Conservation (phyloP, 2,329 filamentous ascomycete genomes). For the Fusarium sp. region DNA sequence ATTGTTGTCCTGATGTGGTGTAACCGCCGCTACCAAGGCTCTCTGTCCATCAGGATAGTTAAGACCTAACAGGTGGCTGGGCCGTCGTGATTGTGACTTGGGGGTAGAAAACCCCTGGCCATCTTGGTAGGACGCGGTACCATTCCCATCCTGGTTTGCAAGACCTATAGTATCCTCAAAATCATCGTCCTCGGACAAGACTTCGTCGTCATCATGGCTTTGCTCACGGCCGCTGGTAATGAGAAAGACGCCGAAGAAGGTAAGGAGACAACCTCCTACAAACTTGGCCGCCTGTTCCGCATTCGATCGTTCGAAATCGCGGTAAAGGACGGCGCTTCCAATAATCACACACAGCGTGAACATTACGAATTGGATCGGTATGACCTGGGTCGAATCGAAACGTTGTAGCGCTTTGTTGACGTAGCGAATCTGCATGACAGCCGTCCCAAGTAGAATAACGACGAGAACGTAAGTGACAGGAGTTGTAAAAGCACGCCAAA, state of each 20-base stretch:
- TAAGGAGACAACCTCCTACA: constrained; percentile 87
- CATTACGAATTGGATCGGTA: constrained; percentile 96
- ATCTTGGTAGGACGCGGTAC: constrained; percentile 27
- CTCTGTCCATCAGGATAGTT: constrained; percentile 58
- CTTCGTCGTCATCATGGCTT: constrained; percentile 67
- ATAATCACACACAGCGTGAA: constrained; percentile 97
- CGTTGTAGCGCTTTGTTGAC: constrained; percentile 88
- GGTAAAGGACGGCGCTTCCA: constrained; percentile 91
- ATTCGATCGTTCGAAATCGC: constrained; percentile 90
- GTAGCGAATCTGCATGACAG: constrained; percentile 97
- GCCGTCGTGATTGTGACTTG: constrained; percentile 57
- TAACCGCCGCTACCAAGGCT: constrained; percentile 43
- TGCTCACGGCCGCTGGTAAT: constrained; percentile 86
- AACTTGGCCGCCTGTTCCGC: constrained; percentile 83
- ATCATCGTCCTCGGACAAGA: constrained; percentile 66
- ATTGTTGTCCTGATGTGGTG: constrained; percentile 52
- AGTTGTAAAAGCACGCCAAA: constrained; percentile 89
- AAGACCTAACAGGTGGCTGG: constrained; percentile 60
- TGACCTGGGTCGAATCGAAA: constrained; percentile 97
- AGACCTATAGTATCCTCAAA: constrained; percentile 74
- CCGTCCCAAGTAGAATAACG: constrained; percentile 81
- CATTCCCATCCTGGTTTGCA: constrained; percentile 59
- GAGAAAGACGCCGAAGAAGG: constrained; percentile 96
- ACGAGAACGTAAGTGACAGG: constrained; percentile 92
- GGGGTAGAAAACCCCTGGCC: constrained; percentile 39